Conservation (phyloP, 441 rosid species). For the Gossypium gossypioides region DNA sequence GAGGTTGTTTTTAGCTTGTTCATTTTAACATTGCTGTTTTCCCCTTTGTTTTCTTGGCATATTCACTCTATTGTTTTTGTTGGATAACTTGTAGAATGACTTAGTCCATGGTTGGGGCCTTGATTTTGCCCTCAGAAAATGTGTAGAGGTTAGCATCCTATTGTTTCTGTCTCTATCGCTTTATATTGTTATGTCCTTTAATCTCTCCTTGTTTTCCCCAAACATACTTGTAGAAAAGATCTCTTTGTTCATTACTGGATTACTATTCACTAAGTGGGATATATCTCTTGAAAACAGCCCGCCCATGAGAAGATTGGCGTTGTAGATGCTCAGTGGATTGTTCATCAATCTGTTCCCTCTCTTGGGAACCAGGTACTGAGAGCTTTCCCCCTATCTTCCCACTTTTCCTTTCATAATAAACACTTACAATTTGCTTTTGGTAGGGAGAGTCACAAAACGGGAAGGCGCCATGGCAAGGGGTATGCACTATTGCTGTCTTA, state of each 20-base stretch:
- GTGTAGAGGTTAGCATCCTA: slow-evolving; percentile 57
- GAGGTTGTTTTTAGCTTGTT: neutral
- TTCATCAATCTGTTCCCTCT: slow-evolving; percentile 86
- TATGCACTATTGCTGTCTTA: slow-evolving; percentile 17
- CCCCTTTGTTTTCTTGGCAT: neutral
- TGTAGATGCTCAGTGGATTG: slow-evolving; percentile 93
- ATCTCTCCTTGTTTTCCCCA: neutral
- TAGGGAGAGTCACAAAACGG: slow-evolving; percentile 71
- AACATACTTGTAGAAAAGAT: neutral
- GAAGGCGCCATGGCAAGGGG: slow-evolving; percentile 81
- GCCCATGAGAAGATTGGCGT: slow-evolving; percentile 97
- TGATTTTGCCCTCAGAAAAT: slow-evolving; percentile 84
- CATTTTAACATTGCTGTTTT: neutral
- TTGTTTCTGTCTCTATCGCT: neutral
- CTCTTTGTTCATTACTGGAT: neutral
- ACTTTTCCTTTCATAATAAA: neutral
- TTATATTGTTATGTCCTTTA: neutral
- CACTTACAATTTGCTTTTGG: slow-evolving; percentile 9
- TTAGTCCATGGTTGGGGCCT: slow-evolving; percentile 99
- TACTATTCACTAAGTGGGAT: neutral
- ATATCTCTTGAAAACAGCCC: slow-evolving; percentile 45
- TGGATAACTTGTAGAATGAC: slow-evolving; percentile 56
- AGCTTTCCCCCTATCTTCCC: neutral
- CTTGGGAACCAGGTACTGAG: slow-evolving; percentile 75
- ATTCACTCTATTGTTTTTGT: neutral